Base-by-base conservation (phyloP, 1,284 basidiomycete genomes). In the Chiua sp. region DNA sequence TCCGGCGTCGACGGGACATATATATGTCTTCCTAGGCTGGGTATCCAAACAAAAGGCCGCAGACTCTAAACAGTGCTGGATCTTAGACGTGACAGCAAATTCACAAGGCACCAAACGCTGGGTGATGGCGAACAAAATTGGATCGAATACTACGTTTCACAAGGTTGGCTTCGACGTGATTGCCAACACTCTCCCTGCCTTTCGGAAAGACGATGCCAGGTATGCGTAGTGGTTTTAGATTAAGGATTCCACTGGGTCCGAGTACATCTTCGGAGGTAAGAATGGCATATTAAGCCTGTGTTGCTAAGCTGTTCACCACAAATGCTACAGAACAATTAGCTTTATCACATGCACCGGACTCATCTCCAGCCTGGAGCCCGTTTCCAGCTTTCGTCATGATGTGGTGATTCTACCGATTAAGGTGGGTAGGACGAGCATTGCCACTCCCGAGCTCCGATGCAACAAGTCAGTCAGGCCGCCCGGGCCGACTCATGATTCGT, bases 41-140 rank as follows among this genome's bases (percentile, higher is more conserved):
- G 35, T n/a, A 30, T 22, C 10, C n/a, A 13, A 15, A n/a, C 1
- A 26, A 18, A 30, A 32, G 49, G 28, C 13, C 35, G 32, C n/a
- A 6, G 32, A 35, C 49, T 32, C 32, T 7, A 32, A 51, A n/a
- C 26, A 35, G 18, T 51, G 49, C 49, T 51, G 49, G 49, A 20
- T 51, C 49, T 32, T 51, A 32, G 49, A 51, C n/a, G 49, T 51
- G n/a, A 51, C 49, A 30, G 32, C 49, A 20, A 18, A 26, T 32
- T 11, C 49, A 18, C 46, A 49, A 7, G 20, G 18, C 28, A 47
- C 35, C 16, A 30, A 22, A 23, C 46, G 47, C 32, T 56, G 55
- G 55, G 32, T 56, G 32, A 37, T 56, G 23, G 55, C 55, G 47
- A 56, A 56, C 28, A 51, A 33, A 33, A 39, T 23, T 30, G 30